Conservation (phyloP, 257 asterid species). For the Solanum lycopersicoides region DNA sequence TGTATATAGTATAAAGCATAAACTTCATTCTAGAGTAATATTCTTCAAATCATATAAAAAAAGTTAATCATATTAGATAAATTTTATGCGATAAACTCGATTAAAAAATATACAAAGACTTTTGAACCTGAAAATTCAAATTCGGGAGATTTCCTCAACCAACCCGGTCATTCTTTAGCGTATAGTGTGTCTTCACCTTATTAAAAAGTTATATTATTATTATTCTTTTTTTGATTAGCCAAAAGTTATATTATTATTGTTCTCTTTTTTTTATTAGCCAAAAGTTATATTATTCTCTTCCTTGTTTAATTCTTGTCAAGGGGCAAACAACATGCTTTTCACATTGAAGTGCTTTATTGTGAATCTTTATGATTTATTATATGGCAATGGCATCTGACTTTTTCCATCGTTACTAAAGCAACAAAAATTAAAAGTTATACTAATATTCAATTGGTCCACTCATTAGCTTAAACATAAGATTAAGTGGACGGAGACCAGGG, state of each 20-base stretch:
- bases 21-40: not conserved
- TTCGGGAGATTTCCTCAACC: not conserved
- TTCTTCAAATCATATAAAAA: not conserved
- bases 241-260: not conserved
- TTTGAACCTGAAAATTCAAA: not conserved
- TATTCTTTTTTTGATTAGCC: not conserved
- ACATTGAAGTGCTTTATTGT: not conserved
- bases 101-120: not conserved
- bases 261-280: not conserved
- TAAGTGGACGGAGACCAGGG: not conserved
- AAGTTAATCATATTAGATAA: not conserved
- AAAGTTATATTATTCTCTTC: not conserved
- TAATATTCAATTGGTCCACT: not conserved
- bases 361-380: not conserved
- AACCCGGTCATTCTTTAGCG: not conserved
- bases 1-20: not conserved
- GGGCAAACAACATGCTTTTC: not conserved
- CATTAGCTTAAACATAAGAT: not conserved
- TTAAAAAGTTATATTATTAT: not conserved
- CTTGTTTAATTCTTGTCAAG: not conserved
- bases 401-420: not conserved
- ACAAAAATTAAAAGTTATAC: not conserved
- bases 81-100: rapidly evolving
- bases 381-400: not conserved
- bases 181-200: not conserved